Evolutionary conservation across 1,139 yeast species (phyloP), one percentile per base, ranked within the genome.

Genomic region (Nakaseomyces bracarensis): DNA sequence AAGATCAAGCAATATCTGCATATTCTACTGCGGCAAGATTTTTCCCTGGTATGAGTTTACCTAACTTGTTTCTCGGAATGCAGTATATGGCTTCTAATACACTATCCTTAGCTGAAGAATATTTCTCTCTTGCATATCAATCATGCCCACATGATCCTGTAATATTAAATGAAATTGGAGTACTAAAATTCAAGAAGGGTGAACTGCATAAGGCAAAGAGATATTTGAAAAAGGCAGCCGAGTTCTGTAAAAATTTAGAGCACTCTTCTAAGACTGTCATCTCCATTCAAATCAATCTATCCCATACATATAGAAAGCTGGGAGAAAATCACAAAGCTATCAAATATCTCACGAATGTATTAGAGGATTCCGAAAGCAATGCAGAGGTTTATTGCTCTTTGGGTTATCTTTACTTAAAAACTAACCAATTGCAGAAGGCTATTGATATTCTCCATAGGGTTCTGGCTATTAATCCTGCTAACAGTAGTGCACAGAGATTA

Each of bases 1-100:
- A 93, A 57, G 99, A 93, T 60, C 98, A 93, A 62, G 98, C 98
- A 1, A 82, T 91, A 16, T 82, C 96, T 46, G 98, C 98, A 0
- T 93, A 89, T 64, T 91, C 97, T 1, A 89, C 95, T 27, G 97
- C 97, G 0, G 89, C 96, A 0, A 68, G 96, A 46, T 70, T 89
- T 40, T 93, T 91, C 57, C 96, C 95, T 0, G 98, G 98, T 2
- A 82, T 93, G 4, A 97, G 91, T 62, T 65, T 89, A 40, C 98
- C 98, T 2, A 79, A 84, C 53, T 66, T 93, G 46, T 91, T 85
- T 55, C 70, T 93, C 39, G 99, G 98, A 2, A 93, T 91, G 96
- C 97, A 93, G 64, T 93, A 91, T 62, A 67, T 87, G 49, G 89
- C 85, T 49, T 82, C 91, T 77, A 82, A 81, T 58, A 89, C 89